Conservation (phyloP, 345 rosid species). For the Hibiscus trionum region DNA sequence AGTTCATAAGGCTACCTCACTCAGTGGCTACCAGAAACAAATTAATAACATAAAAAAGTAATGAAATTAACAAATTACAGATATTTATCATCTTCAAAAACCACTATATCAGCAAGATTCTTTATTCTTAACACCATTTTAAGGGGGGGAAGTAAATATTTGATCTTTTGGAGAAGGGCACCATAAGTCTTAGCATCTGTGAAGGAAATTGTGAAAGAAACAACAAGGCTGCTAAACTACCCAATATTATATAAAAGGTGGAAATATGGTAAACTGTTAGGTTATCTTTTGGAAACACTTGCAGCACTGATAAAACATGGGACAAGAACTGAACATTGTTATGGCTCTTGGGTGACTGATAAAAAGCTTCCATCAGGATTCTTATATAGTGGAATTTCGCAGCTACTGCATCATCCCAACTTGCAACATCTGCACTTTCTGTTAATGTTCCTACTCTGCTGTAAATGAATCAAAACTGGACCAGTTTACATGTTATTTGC, state of each 20-base stretch:
- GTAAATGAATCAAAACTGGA: neutral
- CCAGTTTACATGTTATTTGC: neutral
- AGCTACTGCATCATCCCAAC: neutral
- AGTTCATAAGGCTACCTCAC: neutral
- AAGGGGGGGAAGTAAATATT: neutral
- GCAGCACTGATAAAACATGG: neutral
- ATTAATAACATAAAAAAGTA: neutral
- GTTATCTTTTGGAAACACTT: neutral
- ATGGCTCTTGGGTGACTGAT: neutral
- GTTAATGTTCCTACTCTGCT: neutral
- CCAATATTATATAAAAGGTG: neutral
- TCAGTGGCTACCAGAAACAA: neutral
- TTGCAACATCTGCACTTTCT: neutral
- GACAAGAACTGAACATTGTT: neutral
- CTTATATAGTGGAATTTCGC: neutral
- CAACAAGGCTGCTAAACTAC: neutral
- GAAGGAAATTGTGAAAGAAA: neutral
- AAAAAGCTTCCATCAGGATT: neutral
- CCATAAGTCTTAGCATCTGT: neutral
- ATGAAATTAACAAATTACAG: neutral
- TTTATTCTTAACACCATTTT: neutral
- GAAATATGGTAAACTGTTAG: neutral
- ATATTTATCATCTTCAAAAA: neutral
- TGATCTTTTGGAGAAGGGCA: neutral
- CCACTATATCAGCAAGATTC: neutral